Percentiles rank a stretch among this genome's conserved stretches.
These are phyloP conservation scores for Aspergillus pseudonomiae DNA, from an alignment of 2,329 filamentous ascomycete species.

Conservation along the genomic window DNA sequence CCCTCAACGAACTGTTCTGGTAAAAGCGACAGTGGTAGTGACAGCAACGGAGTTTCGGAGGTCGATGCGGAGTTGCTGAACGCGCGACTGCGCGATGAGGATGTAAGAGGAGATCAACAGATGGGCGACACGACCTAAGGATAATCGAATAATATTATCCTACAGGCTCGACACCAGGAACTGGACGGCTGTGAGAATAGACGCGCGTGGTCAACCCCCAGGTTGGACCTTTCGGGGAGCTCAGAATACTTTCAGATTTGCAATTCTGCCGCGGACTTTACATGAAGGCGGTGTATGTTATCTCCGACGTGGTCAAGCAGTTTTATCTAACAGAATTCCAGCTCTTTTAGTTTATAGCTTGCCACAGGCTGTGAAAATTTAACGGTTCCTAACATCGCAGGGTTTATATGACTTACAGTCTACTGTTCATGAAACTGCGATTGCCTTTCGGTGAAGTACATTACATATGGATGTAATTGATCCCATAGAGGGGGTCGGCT, in stretches of 20 bases:
- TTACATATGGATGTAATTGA: not conserved
- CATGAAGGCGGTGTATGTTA: conserved; percentile 20
- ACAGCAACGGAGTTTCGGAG: conserved; percentile 14
- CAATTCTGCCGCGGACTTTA: conserved; percentile 19
- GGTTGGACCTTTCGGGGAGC: conserved; percentile 8
- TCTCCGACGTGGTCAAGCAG: conserved; percentile 5
- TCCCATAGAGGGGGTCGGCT: no score
- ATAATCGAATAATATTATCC: not conserved
- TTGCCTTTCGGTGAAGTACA: not conserved
- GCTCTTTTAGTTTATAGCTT: not conserved
- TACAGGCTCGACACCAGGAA: not conserved
- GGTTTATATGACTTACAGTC: not conserved
- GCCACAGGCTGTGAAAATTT: not conserved
- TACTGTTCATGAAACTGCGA: not conserved
- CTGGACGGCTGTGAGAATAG: not conserved
- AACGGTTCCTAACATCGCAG: not conserved
- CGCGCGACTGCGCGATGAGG: not conserved
- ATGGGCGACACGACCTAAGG: not conserved
- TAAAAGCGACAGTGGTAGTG: not conserved
- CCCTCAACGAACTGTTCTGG: not conserved
- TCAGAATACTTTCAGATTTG: conserved; percentile 15
- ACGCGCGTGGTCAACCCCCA: conserved; percentile 4
- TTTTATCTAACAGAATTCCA: not conserved
- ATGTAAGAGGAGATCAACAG: not conserved
- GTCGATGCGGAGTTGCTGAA: conserved; percentile 9